Evolutionary conservation across 192 early-diverging fungal species (phyloP).

Genomic region (Coemansia sp.): DNA sequence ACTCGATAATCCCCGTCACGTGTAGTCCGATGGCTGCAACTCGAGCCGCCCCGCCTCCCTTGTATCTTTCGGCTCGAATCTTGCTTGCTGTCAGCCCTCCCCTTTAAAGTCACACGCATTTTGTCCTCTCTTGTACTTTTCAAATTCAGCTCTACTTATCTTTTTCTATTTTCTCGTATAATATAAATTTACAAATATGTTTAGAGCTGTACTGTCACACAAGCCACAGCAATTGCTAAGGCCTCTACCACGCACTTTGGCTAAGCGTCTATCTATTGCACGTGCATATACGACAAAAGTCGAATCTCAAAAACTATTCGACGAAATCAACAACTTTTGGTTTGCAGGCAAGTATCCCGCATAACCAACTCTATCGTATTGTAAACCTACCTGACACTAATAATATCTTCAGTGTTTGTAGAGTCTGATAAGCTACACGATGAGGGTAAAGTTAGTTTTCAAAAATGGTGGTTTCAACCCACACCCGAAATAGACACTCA

Average conservation of each 20-base stretch:
- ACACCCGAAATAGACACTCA: conserved; percentile 35
- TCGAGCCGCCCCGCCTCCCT: not conserved
- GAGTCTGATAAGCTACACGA: conserved; percentile 53
- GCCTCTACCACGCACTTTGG: not conserved
- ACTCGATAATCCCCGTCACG: not conserved
- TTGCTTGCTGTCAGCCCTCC: not conserved
- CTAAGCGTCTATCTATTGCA: not conserved
- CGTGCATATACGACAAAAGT: conserved; percentile 26
- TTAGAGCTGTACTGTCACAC: conserved; percentile 4
- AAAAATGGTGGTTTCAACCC: conserved; percentile 57
- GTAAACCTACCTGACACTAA: no score
- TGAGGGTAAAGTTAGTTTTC: conserved; percentile 45
- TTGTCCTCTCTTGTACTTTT: not conserved
- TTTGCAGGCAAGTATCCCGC: conserved; percentile 26
- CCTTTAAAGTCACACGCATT: not conserved
- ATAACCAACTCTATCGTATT: not conserved
- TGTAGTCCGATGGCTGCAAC: not conserved
- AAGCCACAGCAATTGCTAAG: not conserved
- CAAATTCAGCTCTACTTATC: not conserved
- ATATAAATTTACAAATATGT: not conserved
- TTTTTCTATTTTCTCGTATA: not conserved
- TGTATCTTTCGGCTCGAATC: not conserved
- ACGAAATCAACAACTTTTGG: conserved; percentile 49
- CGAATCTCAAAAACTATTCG: conserved; percentile 43
- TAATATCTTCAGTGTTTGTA: not conserved